phyloP scores from a whole-genome alignment of 179 eudicot genomes.

The Camellia oleifera region DNA sequence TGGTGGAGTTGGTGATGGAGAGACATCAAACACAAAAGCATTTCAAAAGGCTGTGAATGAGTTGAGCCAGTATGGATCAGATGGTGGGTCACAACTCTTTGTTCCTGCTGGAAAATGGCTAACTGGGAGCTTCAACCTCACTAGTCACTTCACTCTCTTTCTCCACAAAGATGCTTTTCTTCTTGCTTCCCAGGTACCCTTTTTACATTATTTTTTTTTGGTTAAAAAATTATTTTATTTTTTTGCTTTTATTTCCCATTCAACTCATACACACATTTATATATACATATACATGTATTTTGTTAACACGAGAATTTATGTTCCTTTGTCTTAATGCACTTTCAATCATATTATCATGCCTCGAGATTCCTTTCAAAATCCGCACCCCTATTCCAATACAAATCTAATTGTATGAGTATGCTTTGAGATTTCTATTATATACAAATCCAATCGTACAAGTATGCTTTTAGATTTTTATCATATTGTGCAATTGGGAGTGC shows the following conservation, averaged over 20 bases:
- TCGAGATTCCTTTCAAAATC: too few species aligned
- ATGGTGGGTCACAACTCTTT: slow-evolving; percentile 77
- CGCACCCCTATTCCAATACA: too few species aligned
- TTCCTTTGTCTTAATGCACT: too few species aligned
- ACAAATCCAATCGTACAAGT: too few species aligned
- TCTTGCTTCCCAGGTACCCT: slow-evolving; percentile 77
- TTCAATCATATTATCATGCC: too few species aligned
- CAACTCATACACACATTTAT: neutral
- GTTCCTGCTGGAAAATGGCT: slow-evolving; percentile 89
- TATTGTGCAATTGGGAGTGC: too few species aligned
- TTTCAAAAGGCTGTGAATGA: slow-evolving; percentile 49
- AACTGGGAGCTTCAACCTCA: slow-evolving; percentile 81
- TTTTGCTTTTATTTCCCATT: neutral
- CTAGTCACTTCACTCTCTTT: slow-evolving; percentile 83
- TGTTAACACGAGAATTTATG: too few species aligned
- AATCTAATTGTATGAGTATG: too few species aligned
- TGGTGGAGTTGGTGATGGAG: slow-evolving; percentile 89
- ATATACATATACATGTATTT: too few species aligned
- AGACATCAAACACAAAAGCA: slow-evolving; percentile 73
- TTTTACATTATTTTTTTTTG: too few species aligned
- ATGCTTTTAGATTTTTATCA: too few species aligned
- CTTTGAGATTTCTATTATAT: too few species aligned
- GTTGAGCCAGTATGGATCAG: slow-evolving; percentile 43
- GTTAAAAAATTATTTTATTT: neutral
- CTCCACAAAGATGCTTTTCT: slow-evolving; percentile 75